phyloP scores from a whole-genome alignment of 345 rosid species.

The Boechera divaricarpa region DNA sequence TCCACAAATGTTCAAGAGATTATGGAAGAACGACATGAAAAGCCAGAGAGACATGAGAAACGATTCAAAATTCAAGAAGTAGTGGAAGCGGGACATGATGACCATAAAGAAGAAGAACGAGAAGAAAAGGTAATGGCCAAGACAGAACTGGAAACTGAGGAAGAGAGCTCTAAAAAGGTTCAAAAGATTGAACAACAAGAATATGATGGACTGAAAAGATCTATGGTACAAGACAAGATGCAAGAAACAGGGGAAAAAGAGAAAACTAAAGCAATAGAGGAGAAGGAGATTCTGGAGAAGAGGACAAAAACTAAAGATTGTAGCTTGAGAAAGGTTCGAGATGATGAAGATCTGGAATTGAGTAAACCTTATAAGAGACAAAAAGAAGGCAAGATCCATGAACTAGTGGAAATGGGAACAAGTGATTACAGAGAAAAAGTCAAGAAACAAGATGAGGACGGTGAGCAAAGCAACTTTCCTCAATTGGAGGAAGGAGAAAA shows the following conservation, averaged over 20 bases:
- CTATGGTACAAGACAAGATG: background rate
- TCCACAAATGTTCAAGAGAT: background rate
- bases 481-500: conserved; percentile 4
- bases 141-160: conserved; percentile 17
- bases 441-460: conserved; percentile 14
- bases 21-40: conserved; percentile 2
- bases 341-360: conserved; percentile 19
- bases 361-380: conserved; percentile 2
- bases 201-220: background rate
- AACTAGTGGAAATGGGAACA: conserved; percentile 20
- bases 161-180: conserved; percentile 13
- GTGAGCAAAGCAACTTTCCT: background rate
- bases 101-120: background rate
- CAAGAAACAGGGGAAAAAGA: conserved; percentile 19
- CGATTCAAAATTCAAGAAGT: conserved; percentile 2
- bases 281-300: conserved; percentile 5
- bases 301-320: conserved; percentile 14
- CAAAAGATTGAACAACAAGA: conserved; percentile 15
- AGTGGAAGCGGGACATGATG: conserved; percentile 15
- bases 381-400: conserved; percentile 12
- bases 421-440: background rate
- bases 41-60: conserved; percentile 20
- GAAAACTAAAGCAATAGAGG: background rate
- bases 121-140: background rate
- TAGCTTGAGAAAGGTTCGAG: conserved; percentile 9